phyloP scores from a whole-genome alignment of 1,284 basidiomycete genomes.

The Heliocybe sulcata region DNA sequence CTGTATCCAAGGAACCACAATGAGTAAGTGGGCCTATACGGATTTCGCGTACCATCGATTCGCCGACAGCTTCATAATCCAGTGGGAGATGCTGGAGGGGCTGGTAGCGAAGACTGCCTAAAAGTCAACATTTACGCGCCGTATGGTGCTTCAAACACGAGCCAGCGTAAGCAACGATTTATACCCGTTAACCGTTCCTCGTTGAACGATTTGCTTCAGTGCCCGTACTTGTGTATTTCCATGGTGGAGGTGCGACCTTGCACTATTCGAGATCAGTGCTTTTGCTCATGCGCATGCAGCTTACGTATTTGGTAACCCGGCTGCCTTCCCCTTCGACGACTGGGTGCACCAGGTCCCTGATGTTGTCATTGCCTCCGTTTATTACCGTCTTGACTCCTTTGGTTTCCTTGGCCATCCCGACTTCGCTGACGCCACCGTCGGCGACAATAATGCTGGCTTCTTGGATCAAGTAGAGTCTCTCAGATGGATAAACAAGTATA shows the following conservation, averaged over 20 bases:
- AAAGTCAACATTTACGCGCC: constrained; percentile 36
- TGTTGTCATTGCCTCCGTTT: constrained; percentile 35
- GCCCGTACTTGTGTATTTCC: constrained; percentile 61
- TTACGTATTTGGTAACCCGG: constrained; percentile 49
- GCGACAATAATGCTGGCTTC: constrained; percentile 55
- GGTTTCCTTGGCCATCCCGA: constrained; percentile 35
- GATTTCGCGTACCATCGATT: background rate
- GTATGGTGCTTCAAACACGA: constrained; percentile 18
- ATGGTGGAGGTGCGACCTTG: constrained; percentile 47
- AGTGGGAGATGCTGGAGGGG: constrained; percentile 45
- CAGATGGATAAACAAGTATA: constrained; percentile 54
- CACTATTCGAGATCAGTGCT: background rate
- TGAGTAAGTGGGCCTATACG: background rate
- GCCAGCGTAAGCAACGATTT: constrained; percentile 18
- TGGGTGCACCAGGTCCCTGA: constrained; percentile 30
- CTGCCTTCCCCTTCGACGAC: constrained; percentile 33
- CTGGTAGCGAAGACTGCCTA: constrained; percentile 49
- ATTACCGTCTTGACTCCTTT: constrained; percentile 35
- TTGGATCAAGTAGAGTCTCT: constrained; percentile 55
- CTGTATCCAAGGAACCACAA: background rate
- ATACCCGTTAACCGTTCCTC: background rate
- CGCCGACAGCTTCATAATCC: constrained; percentile 25
- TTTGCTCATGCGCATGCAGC: constrained; percentile 22
- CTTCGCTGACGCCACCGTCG: constrained; percentile 19
- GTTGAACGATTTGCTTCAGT: constrained; percentile 22